phyloP scores from a whole-genome alignment of 305 asterid species.

The Solanum chacoense region DNA sequence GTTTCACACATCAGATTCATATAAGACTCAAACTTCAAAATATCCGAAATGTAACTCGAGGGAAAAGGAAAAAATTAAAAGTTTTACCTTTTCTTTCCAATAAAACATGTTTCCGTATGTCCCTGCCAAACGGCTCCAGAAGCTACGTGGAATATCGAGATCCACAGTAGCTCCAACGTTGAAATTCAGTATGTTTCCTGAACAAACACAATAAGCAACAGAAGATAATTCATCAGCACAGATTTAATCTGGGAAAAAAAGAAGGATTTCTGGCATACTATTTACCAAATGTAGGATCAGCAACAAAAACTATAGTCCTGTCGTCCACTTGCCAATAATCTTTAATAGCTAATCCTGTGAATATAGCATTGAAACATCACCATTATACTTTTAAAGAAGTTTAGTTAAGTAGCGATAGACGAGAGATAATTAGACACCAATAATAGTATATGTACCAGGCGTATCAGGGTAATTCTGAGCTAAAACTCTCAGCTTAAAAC shows the following conservation, averaged over 20 bases:
- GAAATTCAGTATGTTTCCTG: constrained; percentile 85
- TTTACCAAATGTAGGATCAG: constrained; percentile 89
- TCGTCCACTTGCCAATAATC: constrained; percentile 91
- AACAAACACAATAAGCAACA: background rate
- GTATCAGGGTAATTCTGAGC: constrained; percentile 96
- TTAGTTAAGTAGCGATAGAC: background rate
- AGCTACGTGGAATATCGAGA: constrained; percentile 82
- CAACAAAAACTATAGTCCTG: constrained; percentile 70
- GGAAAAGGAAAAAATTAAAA: background rate
- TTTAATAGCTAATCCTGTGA: constrained; percentile 69
- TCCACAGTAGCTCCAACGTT: constrained; percentile 83
- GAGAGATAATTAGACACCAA: background rate
- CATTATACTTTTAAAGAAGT: background rate
- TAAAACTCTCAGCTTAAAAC: constrained; percentile 69
- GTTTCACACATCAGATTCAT: background rate
- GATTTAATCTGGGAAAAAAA: background rate
- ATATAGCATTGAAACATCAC: background rate
- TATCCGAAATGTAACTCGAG: too few relatives aligned
- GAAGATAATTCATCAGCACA: background rate
- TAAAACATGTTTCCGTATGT: constrained; percentile 82
- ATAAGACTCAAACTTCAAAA: background rate
- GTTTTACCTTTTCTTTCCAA: constrained; percentile 78
- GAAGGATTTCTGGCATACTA: background rate
- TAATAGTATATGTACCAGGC: constrained; percentile 35
- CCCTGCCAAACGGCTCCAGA: constrained; percentile 90